phyloP scores from a whole-genome alignment of 306 rosid genomes.

The Oxytropis ochrocephala region DNA sequence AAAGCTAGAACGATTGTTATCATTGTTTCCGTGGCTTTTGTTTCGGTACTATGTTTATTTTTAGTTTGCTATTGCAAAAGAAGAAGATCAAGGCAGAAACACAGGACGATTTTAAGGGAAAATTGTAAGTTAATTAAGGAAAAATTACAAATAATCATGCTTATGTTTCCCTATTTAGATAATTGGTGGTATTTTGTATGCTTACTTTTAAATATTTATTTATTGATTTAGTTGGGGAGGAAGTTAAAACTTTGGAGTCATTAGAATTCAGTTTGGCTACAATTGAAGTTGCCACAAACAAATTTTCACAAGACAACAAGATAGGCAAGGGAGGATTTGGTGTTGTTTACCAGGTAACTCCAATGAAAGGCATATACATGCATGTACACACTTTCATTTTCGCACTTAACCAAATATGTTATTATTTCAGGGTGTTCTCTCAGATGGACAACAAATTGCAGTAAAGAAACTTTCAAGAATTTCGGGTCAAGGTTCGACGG shows the following conservation, averaged over 20 bases:
- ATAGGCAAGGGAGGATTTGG: constrained; percentile 56
- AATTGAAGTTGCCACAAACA: constrained; percentile 42
- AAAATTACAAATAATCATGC: neutral
- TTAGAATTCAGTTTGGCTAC: constrained; percentile 30
- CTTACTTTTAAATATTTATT: neutral
- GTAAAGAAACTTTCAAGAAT: constrained; percentile 24
- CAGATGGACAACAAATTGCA: constrained; percentile 10
- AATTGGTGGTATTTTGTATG: neutral
- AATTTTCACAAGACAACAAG: constrained; percentile 27
- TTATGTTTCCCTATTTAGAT: neutral
- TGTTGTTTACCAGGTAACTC: constrained; percentile 38
- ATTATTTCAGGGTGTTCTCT: constrained; percentile 18
- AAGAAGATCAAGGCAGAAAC: constrained; percentile 12
- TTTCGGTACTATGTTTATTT: neutral
- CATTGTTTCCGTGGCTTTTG: neutral
- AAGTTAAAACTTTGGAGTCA: constrained; percentile 22
- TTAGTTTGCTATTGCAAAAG: constrained; percentile 1
- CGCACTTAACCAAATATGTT: neutral
- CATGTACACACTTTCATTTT: neutral
- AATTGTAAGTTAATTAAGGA: constrained; percentile 6
- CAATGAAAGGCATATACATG: too few species aligned
- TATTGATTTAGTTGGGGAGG: constrained; percentile 4
- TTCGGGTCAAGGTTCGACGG: constrained; percentile 19
- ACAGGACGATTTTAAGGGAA: neutral
- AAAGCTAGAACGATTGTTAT: constrained; percentile 4